Percentiles rank a stretch among this genome's conserved stretches.
Evolutionary conservation across 148 eudicot species (phyloP).

Genomic region (Fagopyrum esculentum): DNA sequence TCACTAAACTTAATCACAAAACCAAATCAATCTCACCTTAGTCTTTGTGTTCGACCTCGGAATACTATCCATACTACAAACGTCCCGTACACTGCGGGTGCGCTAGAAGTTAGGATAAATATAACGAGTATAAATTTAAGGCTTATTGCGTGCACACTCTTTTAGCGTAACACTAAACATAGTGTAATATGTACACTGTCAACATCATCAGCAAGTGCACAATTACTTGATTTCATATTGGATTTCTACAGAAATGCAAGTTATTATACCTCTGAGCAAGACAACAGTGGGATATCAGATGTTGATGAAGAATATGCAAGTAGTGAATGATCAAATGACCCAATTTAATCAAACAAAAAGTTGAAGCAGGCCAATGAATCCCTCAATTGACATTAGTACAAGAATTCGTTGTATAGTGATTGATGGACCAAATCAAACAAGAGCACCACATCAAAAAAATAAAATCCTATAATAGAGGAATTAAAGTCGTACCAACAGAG

Average conservation of each 20-base stretch:
- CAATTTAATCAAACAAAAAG: neutral
- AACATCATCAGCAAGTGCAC: neutral
- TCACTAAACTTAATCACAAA: too few species aligned
- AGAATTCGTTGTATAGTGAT: neutral
- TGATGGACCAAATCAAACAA: neutral
- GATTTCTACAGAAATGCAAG: neutral
- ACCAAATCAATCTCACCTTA: too few species aligned
- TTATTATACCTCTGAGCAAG: conserved; percentile 49
- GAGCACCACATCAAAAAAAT: neutral
- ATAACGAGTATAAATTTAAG: too few species aligned
- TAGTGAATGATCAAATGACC: conserved; percentile 5
- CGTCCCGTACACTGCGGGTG: too few species aligned
- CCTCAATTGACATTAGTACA: neutral
- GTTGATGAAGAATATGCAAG: conserved; percentile 32
- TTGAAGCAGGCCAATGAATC: neutral
- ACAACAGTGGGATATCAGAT: conserved; percentile 47
- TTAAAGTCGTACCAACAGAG: conserved; percentile 19
- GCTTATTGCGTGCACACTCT: too few species aligned
- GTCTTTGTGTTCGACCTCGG: too few species aligned
- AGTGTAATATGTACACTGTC: conserved; percentile 1
- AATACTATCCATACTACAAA: too few species aligned
- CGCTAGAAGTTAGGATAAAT: too few species aligned
- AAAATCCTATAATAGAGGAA: neutral
- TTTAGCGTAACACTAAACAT: too few species aligned
- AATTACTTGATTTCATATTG: neutral